Conservation (phyloP, 1,139 yeast species). For the Magnusiomyces tetraspermus region DNA sequence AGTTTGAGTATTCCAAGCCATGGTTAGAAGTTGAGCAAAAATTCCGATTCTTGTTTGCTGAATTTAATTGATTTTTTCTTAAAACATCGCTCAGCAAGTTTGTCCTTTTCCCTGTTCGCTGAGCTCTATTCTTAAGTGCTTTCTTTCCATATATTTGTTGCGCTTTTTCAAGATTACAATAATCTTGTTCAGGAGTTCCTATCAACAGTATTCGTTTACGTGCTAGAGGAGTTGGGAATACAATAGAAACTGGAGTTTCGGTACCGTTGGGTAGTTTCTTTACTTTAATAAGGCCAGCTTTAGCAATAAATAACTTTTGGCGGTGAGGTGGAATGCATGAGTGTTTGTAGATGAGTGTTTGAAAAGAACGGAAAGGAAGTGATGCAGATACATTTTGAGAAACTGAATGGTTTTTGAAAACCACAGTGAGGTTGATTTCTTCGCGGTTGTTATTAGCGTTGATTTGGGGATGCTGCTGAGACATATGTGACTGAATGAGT, state of each 20-base stretch:
- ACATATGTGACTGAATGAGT: background rate
- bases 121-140: no score
- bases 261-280: constrained; percentile 16
- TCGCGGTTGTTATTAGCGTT: no score
- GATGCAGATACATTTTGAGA: constrained; percentile 10
- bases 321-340: constrained; percentile 24
- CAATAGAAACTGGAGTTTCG: constrained; percentile 16
- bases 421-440: constrained; percentile 8
- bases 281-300: constrained; percentile 22
- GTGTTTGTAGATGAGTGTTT: constrained; percentile 22
- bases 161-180: constrained; percentile 23
- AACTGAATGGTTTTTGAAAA: constrained; percentile 9
- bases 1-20: no score
- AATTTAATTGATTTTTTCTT: no score
- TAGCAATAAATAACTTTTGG: constrained; percentile 28
- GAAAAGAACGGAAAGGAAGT: constrained; percentile 19
- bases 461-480: background rate
- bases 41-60: no score
- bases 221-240: constrained; percentile 19
- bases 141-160: constrained; percentile 13
- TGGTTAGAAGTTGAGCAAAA: no score
- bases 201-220: constrained; percentile 24
- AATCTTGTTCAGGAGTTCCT: constrained; percentile 24
- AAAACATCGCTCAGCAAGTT: no score
- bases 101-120: no score